Evolutionary conservation across 305 asterid species (phyloP).

Genomic region (Fraxinus xanthoxyloides): DNA sequence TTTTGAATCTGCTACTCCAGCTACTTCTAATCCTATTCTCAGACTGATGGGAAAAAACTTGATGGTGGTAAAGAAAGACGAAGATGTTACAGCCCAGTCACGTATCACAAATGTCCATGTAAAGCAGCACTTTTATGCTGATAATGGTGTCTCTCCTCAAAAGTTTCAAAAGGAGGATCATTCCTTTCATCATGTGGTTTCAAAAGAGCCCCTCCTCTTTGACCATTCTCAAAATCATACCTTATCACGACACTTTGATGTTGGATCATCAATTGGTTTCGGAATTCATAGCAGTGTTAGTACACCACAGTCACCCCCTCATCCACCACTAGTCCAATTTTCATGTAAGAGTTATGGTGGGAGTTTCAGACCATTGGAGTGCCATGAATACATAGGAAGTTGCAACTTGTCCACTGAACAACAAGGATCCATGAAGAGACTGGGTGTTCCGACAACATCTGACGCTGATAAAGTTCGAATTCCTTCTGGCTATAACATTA

Average conservation of each 20-base stretch:
- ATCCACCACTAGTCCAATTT: slow-evolving; percentile 33
- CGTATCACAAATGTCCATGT: slow-evolving; percentile 26
- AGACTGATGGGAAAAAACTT: slow-evolving; percentile 94
- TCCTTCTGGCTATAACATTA: slow-evolving; percentile 29
- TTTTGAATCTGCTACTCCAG: slow-evolving; percentile 50
- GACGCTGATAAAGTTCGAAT: slow-evolving; percentile 27
- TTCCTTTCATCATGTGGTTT: slow-evolving; percentile 28
- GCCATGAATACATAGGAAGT: slow-evolving; percentile 32
- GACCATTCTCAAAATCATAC: slow-evolving; percentile 24
- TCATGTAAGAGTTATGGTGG: slow-evolving; percentile 29
- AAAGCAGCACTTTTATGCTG: slow-evolving; percentile 24
- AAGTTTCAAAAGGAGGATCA: slow-evolving; percentile 31
- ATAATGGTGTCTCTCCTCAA: slow-evolving; percentile 27
- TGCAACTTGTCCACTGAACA: slow-evolving; percentile 27
- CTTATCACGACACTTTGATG: slow-evolving; percentile 36
- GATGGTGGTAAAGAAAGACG: slow-evolving; percentile 73
- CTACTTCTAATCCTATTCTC: slow-evolving; percentile 62
- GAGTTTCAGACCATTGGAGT: slow-evolving; percentile 25
- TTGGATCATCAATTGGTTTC: slow-evolving; percentile 37
- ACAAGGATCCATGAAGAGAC: slow-evolving; percentile 27
- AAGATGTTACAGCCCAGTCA: slow-evolving; percentile 33
- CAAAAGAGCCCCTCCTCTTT: slow-evolving; percentile 27
- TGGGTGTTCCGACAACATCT: slow-evolving; percentile 20
- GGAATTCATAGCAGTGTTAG: slow-evolving; percentile 27
- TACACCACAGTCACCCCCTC: slow-evolving; percentile 31